phyloP scores from a whole-genome alignment of 1,284 basidiomycete species.

The Volvariella volvacea region DNA sequence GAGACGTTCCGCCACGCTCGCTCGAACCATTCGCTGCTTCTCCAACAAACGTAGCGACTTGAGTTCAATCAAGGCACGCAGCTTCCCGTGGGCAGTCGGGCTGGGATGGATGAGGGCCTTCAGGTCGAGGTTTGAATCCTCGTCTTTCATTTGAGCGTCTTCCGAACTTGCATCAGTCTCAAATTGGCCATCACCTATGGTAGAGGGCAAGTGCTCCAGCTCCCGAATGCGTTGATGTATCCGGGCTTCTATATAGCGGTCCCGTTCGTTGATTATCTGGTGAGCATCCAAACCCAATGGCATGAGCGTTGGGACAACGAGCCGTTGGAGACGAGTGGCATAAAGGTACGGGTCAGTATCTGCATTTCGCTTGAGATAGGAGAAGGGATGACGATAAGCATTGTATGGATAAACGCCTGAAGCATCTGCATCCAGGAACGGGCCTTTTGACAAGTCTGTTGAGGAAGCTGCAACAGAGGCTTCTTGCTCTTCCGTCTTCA shows the following conservation, averaged over 20 bases:
- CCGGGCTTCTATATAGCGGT: constrained; percentile 86
- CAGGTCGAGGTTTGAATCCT: constrained; percentile 20
- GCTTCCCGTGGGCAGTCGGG: constrained; percentile 67
- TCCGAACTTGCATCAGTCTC: constrained; percentile 48
- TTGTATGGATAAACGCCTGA: constrained; percentile 95
- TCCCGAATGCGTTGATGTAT: constrained; percentile 88
- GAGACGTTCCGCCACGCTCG: constrained; percentile 83
- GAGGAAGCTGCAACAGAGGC: constrained; percentile 30
- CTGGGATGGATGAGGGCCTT: constrained; percentile 40
- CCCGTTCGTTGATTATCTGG: constrained; percentile 85
- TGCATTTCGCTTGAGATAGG: constrained; percentile 61
- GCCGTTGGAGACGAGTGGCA: constrained; percentile 70
- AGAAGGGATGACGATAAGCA: constrained; percentile 84
- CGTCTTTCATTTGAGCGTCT: constrained; percentile 32
- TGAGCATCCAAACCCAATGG: constrained; percentile 93
- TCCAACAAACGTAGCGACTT: constrained; percentile 88
- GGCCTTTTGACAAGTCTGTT: constrained; percentile 55
- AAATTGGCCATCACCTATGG: constrained; percentile 72
- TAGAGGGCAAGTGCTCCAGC: constrained; percentile 79
- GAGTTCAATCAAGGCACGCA: constrained; percentile 91
- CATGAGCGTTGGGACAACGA: constrained; percentile 85
- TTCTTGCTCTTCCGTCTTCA: constrained; percentile 40
- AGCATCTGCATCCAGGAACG: constrained; percentile 76
- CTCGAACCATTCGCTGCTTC: constrained; percentile 84
- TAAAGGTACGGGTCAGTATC: constrained; percentile 54